These are phyloP conservation scores for Phytophthora ramorum DNA, from an alignment of 352 stramenopile species.

Conservation along the genomic window DNA sequence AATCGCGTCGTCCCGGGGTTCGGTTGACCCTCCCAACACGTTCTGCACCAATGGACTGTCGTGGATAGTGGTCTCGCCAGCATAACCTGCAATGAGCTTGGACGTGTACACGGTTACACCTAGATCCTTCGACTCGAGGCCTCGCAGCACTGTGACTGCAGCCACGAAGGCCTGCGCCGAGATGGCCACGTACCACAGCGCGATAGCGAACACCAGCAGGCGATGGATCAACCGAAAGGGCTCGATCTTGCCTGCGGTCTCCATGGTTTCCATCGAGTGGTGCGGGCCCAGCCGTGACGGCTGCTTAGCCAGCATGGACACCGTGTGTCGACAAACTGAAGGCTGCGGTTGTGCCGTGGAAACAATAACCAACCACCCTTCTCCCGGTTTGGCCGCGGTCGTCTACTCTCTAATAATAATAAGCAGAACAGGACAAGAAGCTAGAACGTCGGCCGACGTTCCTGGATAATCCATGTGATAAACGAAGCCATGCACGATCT, in stretches of 20 bases:
- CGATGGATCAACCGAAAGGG: slow-evolving; percentile 22
- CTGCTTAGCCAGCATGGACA: too few species aligned
- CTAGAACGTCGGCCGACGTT: too few species aligned
- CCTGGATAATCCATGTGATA: too few species aligned
- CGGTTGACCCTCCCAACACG: slow-evolving; percentile 29
- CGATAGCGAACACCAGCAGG: slow-evolving; percentile 21
- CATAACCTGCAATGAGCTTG: slow-evolving; percentile 37
- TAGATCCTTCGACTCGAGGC: slow-evolving; percentile 26
- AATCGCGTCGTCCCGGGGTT: slow-evolving; percentile 32
- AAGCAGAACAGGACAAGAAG: too few species aligned
- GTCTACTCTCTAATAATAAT: too few species aligned
- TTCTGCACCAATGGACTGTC: slow-evolving; percentile 40
- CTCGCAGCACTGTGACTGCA: slow-evolving; percentile 22
- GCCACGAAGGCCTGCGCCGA: slow-evolving; percentile 21
- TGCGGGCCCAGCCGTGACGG: too few species aligned
- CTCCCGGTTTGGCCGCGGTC: too few species aligned
- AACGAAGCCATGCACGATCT: too few species aligned
- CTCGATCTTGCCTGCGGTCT: slow-evolving; percentile 5
- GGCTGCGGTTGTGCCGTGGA: too few species aligned
- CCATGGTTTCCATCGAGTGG: slow-evolving; percentile 14
- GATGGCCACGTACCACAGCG: slow-evolving; percentile 32
- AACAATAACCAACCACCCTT: too few species aligned
- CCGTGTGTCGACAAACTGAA: too few species aligned
- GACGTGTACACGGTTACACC: slow-evolving; percentile 15
- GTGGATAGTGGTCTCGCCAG: slow-evolving; percentile 27